These are phyloP conservation scores for Xylaria venustula DNA, from an alignment of 495 filamentous ascomycete species.

Conservation along the genomic window DNA sequence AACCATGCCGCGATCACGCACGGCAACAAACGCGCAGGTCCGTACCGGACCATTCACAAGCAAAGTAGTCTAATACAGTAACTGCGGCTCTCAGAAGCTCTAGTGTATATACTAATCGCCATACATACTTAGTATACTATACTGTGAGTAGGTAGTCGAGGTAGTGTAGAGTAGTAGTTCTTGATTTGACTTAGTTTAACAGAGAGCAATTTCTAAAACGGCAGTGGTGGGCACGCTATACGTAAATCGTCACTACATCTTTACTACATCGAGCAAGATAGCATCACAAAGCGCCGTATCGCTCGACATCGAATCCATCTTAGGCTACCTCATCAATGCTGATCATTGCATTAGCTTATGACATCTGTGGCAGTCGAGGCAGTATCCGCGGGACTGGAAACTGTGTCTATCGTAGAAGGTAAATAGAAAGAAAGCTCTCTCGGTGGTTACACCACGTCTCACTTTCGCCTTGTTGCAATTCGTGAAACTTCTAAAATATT, in stretches of 20 bases:
- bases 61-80: not conserved
- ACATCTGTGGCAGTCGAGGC: constrained; percentile 3
- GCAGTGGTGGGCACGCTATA: not conserved
- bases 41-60: too few relatives aligned
- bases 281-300: not conserved
- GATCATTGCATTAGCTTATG: not conserved
- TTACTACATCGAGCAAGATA: not conserved
- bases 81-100: not conserved
- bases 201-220: not conserved
- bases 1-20: too few relatives aligned
- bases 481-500: not conserved
- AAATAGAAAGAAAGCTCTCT: not conserved
- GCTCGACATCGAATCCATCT: not conserved
- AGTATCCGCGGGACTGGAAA: not conserved
- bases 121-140: too few relatives aligned
- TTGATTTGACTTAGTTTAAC: not conserved
- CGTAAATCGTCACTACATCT: constrained; percentile 1
- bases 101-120: too few relatives aligned
- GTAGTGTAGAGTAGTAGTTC: too few relatives aligned
- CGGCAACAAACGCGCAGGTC: too few relatives aligned
- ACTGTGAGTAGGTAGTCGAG: too few relatives aligned
- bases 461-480: not conserved
- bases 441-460: too few relatives aligned
- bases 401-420: not conserved
- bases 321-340: not conserved